phyloP scores from a whole-genome alignment of 1,139 yeast species.

The Taphrina betulina region DNA sequence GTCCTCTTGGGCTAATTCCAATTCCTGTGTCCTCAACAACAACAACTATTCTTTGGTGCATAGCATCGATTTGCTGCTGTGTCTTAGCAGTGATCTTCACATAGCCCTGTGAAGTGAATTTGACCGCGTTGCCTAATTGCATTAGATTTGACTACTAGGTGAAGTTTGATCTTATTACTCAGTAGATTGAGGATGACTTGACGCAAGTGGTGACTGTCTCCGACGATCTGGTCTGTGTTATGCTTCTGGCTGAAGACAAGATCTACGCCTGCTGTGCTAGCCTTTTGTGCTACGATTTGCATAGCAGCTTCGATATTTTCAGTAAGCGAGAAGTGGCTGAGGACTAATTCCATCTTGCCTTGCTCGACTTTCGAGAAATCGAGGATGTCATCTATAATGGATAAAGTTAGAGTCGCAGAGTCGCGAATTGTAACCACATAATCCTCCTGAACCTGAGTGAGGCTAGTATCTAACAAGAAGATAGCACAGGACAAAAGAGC shows the following conservation, averaged over 20 bases:
- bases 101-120: slow-evolving; percentile 73
- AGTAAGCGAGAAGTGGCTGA: slow-evolving; percentile 57
- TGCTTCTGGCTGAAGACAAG: slow-evolving; percentile 9
- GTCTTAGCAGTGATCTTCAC: slow-evolving; percentile 36
- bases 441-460: slow-evolving; percentile 74
- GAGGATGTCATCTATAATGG: slow-evolving; percentile 74
- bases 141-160: too few relatives aligned
- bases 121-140: slow-evolving; percentile 82
- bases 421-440: slow-evolving; percentile 76
- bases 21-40: slow-evolving; percentile 67
- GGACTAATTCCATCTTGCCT: slow-evolving; percentile 68
- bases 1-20: slow-evolving; percentile 55
- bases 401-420: slow-evolving; percentile 69
- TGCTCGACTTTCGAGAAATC: slow-evolving; percentile 82
- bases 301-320: slow-evolving; percentile 25
- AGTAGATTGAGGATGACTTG: slow-evolving; percentile 87
- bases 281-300: slow-evolving; percentile 18
- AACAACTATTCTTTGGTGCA: slow-evolving; percentile 50
- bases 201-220: slow-evolving; percentile 81
- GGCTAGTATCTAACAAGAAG: slow-evolving; percentile 73
- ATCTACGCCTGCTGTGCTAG: slow-evolving; percentile 12
- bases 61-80: not conserved
- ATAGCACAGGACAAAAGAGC: slow-evolving; percentile 93
- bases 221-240: slow-evolving; percentile 64
- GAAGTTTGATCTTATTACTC: too few relatives aligned